Conservation (phyloP, 2,329 filamentous ascomycete species). For the Fusarium euwallaceae region DNA sequence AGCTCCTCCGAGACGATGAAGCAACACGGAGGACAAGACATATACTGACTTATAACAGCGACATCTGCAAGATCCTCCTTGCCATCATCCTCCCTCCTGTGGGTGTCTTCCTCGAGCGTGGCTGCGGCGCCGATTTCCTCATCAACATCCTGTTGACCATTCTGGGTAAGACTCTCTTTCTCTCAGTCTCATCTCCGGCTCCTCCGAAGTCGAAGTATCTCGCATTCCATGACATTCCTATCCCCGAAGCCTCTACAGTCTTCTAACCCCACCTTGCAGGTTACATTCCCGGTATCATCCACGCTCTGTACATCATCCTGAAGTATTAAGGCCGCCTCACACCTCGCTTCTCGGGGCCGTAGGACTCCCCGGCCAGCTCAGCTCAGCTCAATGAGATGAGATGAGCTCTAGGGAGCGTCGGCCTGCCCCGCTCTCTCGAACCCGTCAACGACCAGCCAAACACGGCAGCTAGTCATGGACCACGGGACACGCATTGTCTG, state of each 20-base stretch:
- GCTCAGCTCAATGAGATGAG: not conserved
- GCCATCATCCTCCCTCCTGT: constrained; percentile 91
- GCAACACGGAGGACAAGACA: not conserved
- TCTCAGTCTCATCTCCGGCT: constrained; percentile 39
- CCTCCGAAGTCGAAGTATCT: constrained; percentile 52
- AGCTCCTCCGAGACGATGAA: constrained; percentile 4
- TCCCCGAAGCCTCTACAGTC: constrained; percentile 11
- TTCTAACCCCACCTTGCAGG: constrained; percentile 50
- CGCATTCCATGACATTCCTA: not conserved
- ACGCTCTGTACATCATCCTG: constrained; percentile 93
- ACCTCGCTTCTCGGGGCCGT: constrained; percentile 25
- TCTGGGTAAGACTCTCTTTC: constrained; percentile 61
- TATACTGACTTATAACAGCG: constrained; percentile 50
- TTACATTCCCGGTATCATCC: constrained; percentile 86
- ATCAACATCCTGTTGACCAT: constrained; percentile 94
- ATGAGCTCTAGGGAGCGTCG: constrained; percentile 15
- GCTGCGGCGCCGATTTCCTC: constrained; percentile 86
- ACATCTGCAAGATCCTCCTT: constrained; percentile 80
- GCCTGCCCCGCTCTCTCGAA: constrained; percentile 34
- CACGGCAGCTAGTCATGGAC: constrained; percentile 23
- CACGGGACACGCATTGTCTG: constrained; percentile 24
- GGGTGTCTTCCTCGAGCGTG: constrained; percentile 94
- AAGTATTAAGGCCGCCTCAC: constrained; percentile 74
- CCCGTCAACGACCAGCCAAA: constrained; percentile 19
- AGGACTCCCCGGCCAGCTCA: constrained; percentile 22